These are phyloP conservation scores for Trichoderma polysporum DNA, from an alignment of 2,329 filamentous ascomycete genomes.

Conservation along the genomic window DNA sequence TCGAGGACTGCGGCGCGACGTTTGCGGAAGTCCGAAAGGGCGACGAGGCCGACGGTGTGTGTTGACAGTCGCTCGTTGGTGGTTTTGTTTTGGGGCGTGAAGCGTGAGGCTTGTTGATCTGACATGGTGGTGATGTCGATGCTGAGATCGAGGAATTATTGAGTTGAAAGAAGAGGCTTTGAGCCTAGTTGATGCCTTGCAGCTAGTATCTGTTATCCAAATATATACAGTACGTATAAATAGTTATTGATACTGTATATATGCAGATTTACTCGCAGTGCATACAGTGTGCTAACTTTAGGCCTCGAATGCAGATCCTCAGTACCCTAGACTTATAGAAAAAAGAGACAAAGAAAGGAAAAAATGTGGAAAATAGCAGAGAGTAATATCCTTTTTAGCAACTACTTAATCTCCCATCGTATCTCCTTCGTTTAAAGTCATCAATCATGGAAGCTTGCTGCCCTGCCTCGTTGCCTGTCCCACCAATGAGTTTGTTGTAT, in stretches of 20 bases:
- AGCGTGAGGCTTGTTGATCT: constrained; percentile 51
- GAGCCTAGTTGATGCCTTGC: background rate
- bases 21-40: constrained; percentile 92
- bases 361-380: background rate
- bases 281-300: background rate
- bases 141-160: constrained; percentile 29
- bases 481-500: constrained; percentile 61
- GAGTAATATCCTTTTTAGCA: background rate
- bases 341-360: background rate
- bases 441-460: constrained; percentile 44
- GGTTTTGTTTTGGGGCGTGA: constrained; percentile 72
- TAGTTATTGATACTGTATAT: background rate
- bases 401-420: fast-evolving
- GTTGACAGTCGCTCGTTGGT: constrained; percentile 80
- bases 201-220: background rate
- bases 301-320: background rate
- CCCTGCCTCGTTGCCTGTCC: constrained; percentile 64
- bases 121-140: constrained; percentile 4
- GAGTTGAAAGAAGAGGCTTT: background rate
- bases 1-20: constrained; percentile 92
- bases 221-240: background rate
- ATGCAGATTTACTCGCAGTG: background rate
- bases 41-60: constrained; percentile 86
- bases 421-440: background rate
- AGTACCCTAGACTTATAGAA: background rate